These are phyloP conservation scores for Leccinum ochraceum DNA, from an alignment of 768 basidiomycete species.

Conservation along the genomic window DNA sequence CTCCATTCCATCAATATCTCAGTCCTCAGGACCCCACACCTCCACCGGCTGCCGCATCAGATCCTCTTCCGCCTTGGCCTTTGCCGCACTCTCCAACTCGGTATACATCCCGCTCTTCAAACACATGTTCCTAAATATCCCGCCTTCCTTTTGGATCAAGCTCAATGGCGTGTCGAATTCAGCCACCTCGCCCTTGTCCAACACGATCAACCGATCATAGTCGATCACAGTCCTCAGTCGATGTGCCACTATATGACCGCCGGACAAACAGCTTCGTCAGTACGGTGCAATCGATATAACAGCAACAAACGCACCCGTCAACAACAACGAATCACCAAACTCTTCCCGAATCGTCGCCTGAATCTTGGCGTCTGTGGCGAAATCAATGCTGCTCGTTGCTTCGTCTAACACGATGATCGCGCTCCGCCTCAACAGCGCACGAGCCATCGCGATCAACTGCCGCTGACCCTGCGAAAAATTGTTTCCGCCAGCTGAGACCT, in stretches of 20 bases:
- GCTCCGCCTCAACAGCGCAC: constrained; percentile 71
- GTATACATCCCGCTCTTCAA: constrained; percentile 65
- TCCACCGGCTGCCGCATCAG: neutral
- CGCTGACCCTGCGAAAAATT: constrained; percentile 95
- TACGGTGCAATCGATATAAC: neutral
- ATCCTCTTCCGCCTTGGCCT: constrained; percentile 36
- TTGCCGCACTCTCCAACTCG: constrained; percentile 62
- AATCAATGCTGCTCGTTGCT: constrained; percentile 85
- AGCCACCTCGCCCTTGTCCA: constrained; percentile 52
- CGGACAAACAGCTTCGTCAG: constrained; percentile 6
- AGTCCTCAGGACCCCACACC: neutral
- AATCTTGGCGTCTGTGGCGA: constrained; percentile 88
- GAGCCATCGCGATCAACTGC: constrained; percentile 85
- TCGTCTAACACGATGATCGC: constrained; percentile 79
- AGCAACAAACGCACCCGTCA: constrained; percentile 57
- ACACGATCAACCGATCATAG: constrained; percentile 74
- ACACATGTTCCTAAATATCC: constrained; percentile 71
- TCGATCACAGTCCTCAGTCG: constrained; percentile 78
- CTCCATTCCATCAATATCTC: neutral
- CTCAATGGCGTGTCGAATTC: constrained; percentile 76
- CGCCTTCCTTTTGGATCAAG: constrained; percentile 60
- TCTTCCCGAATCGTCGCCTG: constrained; percentile 86
- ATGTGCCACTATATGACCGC: constrained; percentile 52
- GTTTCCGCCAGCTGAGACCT: constrained; percentile 81
- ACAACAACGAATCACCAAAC: constrained; percentile 69